Percentiles rank a stretch among this genome's conserved stretches.
These are phyloP conservation scores for Meyerozyma carpophila DNA, from an alignment of 1,139 yeast genomes.

Conservation along the genomic window DNA sequence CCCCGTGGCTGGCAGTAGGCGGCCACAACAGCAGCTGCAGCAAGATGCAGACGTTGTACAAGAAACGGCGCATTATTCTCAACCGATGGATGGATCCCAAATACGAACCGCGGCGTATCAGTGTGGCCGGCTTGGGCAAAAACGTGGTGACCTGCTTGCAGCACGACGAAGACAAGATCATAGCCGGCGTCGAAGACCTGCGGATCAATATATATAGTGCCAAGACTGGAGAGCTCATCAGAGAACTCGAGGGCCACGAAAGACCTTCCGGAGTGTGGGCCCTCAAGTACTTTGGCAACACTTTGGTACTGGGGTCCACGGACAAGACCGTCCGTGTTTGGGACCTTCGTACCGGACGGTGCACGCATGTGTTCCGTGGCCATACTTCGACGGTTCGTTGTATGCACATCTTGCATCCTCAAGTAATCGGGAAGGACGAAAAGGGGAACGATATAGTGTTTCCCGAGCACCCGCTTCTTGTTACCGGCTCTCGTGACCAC, in stretches of 20 bases:
- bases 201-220: conserved; percentile 80
- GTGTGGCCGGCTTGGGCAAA: conserved; percentile 69
- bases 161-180: conserved; percentile 84
- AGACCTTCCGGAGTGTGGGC: conserved; percentile 94
- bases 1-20: conserved; percentile 31
- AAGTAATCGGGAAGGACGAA: conserved; percentile 51
- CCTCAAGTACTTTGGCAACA: conserved; percentile 77
- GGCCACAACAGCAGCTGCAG: not conserved
- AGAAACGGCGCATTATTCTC: conserved; percentile 59
- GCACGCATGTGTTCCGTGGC: conserved; percentile 84
- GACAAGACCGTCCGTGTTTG: conserved; percentile 89
- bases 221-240: conserved; percentile 60
- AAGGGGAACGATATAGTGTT: conserved; percentile 59
- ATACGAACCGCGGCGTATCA: conserved; percentile 63
- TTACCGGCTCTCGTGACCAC: conserved; percentile 89
- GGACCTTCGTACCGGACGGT: conserved; percentile 70
- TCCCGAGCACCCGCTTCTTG: conserved; percentile 60
- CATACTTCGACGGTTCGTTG: conserved; percentile 93
- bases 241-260: conserved; percentile 79
- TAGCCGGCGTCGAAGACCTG: conserved; percentile 90
- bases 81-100: conserved; percentile 80
- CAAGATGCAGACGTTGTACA: conserved; percentile 48
- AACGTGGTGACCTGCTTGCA: conserved; percentile 92
- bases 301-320: conserved; percentile 84
- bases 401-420: conserved; percentile 74